Evolutionary conservation across 208 protist species (phyloP).

Genomic region (Phytomonas serpens): DNA sequence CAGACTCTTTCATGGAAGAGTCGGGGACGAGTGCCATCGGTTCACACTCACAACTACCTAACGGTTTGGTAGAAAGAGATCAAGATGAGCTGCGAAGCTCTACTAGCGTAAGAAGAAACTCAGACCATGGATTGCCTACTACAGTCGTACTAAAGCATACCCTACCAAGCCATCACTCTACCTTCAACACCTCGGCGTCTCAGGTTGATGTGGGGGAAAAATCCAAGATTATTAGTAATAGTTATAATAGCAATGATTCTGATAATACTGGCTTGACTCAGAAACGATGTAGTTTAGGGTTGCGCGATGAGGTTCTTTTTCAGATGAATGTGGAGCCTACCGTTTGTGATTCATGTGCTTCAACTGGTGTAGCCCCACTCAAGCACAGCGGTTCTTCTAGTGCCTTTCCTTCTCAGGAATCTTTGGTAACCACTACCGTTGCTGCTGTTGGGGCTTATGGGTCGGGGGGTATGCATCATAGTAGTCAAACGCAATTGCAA

Average conservation of each 20-base stretch:
- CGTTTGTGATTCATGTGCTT: not conserved
- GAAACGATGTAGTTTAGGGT: not conserved
- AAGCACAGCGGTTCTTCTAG: not conserved
- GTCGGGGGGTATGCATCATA: not conserved
- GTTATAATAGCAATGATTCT: not conserved
- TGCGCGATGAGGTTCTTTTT: not conserved
- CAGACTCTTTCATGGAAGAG: slow-evolving; percentile 1
- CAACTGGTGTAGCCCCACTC: not conserved
- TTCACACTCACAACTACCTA: not conserved
- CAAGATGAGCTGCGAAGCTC: not conserved
- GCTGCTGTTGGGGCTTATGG: not conserved
- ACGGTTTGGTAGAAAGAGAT: not conserved
- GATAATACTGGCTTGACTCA: not conserved
- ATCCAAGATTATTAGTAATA: not conserved
- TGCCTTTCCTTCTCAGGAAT: not conserved
- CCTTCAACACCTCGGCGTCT: not conserved
- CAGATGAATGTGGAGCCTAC: not conserved
- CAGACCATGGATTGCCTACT: not conserved
- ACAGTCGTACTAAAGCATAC: not conserved
- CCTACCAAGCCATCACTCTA: not conserved
- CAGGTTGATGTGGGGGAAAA: not conserved
- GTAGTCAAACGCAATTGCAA: not conserved
- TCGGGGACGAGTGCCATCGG: not conserved
- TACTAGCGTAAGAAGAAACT: not conserved
- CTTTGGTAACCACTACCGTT: not conserved